Evolutionary conservation across 1,139 yeast species (phyloP).

Genomic region (Blastobotrys raffinosifermentans): DNA sequence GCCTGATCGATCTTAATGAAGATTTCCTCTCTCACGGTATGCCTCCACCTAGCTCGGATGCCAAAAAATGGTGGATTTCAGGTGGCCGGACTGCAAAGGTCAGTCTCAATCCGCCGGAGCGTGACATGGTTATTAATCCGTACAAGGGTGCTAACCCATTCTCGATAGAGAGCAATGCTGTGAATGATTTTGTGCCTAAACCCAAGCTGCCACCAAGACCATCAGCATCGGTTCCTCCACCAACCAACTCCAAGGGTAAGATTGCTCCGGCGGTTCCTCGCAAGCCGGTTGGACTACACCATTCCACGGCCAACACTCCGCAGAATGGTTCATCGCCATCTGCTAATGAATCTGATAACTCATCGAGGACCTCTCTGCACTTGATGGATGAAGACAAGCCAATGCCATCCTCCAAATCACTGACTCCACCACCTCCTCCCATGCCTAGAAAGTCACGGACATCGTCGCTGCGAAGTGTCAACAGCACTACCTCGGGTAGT

Average conservation of each 20-base stretch:
- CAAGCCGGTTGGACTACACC: conserved; percentile 17
- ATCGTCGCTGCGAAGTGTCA: conserved; percentile 1
- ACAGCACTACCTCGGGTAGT: not conserved
- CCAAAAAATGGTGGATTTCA: conserved; percentile 86
- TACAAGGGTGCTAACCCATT: conserved; percentile 67
- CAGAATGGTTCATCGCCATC: too few relatives aligned
- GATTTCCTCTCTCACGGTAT: conserved; percentile 38
- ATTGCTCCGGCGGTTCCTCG: conserved; percentile 20
- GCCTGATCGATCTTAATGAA: conserved; percentile 31
- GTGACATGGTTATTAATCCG: conserved; percentile 56
- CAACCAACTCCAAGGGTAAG: conserved; percentile 11
- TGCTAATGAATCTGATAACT: too few relatives aligned
- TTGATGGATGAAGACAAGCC: too few relatives aligned
- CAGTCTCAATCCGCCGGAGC: conserved; percentile 35
- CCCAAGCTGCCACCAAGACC: conserved; percentile 24
- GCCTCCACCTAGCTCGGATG: conserved; percentile 87
- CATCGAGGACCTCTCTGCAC: too few relatives aligned
- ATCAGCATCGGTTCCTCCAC: conserved; percentile 1
- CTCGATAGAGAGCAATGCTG: conserved; percentile 15
- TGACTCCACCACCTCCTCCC: conserved; percentile 16
- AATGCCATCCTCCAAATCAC: too few relatives aligned
- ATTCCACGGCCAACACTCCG: too few relatives aligned
- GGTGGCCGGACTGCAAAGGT: conserved; percentile 74
- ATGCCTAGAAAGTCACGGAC: conserved; percentile 12
- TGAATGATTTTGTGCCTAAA: conserved; percentile 24